phyloP scores from a whole-genome alignment of 176 grass and related monocot genomes.

The Paspalum notatum region DNA sequence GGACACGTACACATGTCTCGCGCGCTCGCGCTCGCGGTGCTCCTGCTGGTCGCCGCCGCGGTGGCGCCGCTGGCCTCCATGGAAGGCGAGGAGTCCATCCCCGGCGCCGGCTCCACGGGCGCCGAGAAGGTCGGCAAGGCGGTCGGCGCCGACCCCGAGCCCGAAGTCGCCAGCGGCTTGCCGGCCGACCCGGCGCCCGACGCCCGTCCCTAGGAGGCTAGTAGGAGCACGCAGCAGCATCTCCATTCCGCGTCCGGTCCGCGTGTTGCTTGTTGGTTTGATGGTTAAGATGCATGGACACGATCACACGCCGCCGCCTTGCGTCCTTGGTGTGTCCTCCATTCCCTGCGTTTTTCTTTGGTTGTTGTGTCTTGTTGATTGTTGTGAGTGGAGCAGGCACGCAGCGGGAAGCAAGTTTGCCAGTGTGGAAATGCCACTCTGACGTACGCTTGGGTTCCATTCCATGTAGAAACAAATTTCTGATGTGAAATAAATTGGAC shows the following conservation, averaged over 20 bases:
- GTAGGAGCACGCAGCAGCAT: background rate
- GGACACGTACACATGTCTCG: slow-evolving; percentile 27
- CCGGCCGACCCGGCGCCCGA: slow-evolving; percentile 26
- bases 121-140: background rate
- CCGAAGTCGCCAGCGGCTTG: background rate
- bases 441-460: background rate
- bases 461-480: background rate
- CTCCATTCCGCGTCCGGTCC: background rate
- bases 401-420: background rate
- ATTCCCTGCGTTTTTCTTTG: background rate
- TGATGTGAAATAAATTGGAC: background rate
- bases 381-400: too few species aligned
- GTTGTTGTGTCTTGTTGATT: background rate
- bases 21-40: slow-evolving; percentile 24
- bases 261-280: background rate
- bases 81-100: background rate
- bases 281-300: background rate
- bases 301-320: too few species aligned
- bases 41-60: slow-evolving; percentile 30
- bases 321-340: background rate
- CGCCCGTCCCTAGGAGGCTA: background rate
- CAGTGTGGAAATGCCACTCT: background rate
- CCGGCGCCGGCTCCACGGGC: background rate
- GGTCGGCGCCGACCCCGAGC: slow-evolving; percentile 25
- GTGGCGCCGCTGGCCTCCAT: slow-evolving; percentile 16